Evolutionary conservation across 768 basidiomycete genomes (phyloP).

Genomic region (Boletus subparvulus): DNA sequence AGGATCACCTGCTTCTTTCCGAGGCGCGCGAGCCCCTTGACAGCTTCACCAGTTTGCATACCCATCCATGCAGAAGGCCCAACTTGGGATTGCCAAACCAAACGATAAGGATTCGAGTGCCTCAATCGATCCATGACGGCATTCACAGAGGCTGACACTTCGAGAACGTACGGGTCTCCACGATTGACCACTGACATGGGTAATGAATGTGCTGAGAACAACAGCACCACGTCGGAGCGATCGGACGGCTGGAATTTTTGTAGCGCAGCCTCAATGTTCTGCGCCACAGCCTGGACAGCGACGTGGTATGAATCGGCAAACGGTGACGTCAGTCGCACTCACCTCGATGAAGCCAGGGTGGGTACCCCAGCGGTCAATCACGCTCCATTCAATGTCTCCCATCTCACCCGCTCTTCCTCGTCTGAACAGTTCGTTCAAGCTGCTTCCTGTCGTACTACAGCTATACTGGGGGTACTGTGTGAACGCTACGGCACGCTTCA

Average conservation of each 20-base stretch:
- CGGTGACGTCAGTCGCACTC: conserved; percentile 20
- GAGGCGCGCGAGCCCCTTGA: conserved; percentile 81
- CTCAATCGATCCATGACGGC: conserved; percentile 89
- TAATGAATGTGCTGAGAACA: conserved; percentile 97
- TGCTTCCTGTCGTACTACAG: conserved; percentile 97
- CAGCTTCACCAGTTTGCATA: conserved; percentile 87
- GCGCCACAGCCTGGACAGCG: conserved; percentile 73
- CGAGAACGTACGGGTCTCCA: conserved; percentile 94
- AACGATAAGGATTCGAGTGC: conserved; percentile 81
- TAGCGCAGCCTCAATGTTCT: conserved; percentile 82
- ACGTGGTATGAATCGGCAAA: conserved; percentile 1
- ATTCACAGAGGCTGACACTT: conserved; percentile 91
- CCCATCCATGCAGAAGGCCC: conserved; percentile 99
- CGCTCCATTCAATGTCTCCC: conserved; percentile 87
- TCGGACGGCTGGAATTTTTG: conserved; percentile 69
- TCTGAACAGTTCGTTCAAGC: conserved; percentile 88
- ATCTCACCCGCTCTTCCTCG: conserved; percentile 58
- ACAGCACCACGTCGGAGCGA: conserved; percentile 73
- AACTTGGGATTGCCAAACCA: conserved; percentile 98
- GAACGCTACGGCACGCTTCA: conserved; percentile 91
- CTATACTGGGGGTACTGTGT: conserved; percentile 99
- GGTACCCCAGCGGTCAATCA: conserved; percentile 97
- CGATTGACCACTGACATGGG: conserved; percentile 99
- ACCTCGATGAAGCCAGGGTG: conserved; percentile 95
- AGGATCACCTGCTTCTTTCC: conserved; percentile 77